These are phyloP conservation scores for Graphilbum sp. DNA, from an alignment of 2,329 filamentous ascomycete species.

Conservation along the genomic window DNA sequence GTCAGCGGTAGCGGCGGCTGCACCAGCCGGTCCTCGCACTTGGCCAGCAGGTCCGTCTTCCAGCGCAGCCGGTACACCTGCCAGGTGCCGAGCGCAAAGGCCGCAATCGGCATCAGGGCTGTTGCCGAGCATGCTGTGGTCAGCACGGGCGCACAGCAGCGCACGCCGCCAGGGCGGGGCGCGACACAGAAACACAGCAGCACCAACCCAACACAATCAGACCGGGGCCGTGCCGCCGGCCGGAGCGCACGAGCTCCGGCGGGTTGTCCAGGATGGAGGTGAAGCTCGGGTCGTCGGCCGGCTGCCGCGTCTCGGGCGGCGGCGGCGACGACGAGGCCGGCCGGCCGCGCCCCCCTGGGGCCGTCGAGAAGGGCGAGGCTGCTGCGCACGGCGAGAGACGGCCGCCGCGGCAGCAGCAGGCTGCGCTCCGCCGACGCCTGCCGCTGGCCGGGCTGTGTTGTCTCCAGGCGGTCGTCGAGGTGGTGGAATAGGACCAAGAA, in stretches of 20 bases:
- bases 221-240: conserved; percentile 59
- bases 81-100: conserved; percentile 84
- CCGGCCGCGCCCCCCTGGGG: too few species aligned
- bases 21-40: conserved; percentile 80
- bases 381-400: too few species aligned
- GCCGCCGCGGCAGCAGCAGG: neutral
- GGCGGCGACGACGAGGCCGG: too few species aligned
- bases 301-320: conserved; percentile 17
- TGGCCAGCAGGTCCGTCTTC: conserved; percentile 86
- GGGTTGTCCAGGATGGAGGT: conserved; percentile 78
- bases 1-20: conserved; percentile 64
- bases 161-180: too few species aligned
- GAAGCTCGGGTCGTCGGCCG: conserved; percentile 64
- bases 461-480: too few species aligned
- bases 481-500: neutral
- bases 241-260: conserved; percentile 59
- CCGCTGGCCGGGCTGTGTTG: too few species aligned
- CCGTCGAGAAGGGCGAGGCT: too few species aligned
- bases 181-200: too few species aligned
- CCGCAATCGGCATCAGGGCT: conserved; percentile 79
- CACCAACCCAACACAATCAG: conserved; percentile 55
- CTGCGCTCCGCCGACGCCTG: too few species aligned
- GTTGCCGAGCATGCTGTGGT: too few species aligned
- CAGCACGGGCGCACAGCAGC: too few species aligned
- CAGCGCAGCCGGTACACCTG: conserved; percentile 83